A percentile compares a stretch with the other conserved stretches of the same genome.
Conservation (phyloP, 176 grass and related monocot genomes). For the Aegilops umbellulata region DNA sequence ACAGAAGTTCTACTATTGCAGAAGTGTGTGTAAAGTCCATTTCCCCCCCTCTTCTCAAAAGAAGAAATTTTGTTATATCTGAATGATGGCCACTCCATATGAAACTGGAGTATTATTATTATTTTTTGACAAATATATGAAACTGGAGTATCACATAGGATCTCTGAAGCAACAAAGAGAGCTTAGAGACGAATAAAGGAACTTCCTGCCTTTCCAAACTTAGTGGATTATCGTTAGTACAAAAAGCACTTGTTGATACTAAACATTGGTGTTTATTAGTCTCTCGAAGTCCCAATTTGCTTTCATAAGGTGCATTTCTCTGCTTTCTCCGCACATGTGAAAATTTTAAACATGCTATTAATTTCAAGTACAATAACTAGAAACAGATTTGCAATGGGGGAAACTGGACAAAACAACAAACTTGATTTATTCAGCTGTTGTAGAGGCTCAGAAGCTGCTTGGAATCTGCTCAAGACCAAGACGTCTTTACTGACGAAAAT, state of each 20-base stretch:
- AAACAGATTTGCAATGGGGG: neutral
- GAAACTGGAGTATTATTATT: neutral
- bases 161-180: neutral
- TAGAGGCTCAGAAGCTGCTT: too few species aligned
- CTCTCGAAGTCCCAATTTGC: neutral
- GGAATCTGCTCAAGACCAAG: too few species aligned
- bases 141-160: neutral
- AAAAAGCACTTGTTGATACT: neutral
- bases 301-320: too few species aligned
- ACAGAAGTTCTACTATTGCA: neutral
- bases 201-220: neutral
- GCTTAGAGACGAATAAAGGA: neutral
- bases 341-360: neutral
- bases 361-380: neutral
- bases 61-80: neutral
- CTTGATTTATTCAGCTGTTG: too few species aligned
- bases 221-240: neutral
- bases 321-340: too few species aligned
- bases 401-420: too few species aligned
- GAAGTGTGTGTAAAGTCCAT: neutral
- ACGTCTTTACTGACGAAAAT: too few species aligned
- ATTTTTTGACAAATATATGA: too few species aligned
- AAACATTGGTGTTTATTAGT: neutral
- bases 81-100: neutral
- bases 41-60: neutral